Conservation (phyloP, 2,329 filamentous ascomycete genomes). For the Aspergillus sp. region DNA sequence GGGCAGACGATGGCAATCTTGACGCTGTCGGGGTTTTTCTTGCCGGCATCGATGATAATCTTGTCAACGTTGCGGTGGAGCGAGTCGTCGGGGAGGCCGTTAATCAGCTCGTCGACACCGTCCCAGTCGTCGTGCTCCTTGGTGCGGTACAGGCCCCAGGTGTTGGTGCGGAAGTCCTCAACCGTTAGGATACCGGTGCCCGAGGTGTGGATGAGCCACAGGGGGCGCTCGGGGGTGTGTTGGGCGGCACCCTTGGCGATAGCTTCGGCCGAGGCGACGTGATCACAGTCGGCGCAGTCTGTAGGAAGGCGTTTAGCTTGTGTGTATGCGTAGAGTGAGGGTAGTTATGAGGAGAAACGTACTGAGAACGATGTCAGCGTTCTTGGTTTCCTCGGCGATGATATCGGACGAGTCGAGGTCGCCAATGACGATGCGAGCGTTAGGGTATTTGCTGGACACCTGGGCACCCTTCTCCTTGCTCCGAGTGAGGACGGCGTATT, state of each 20-base stretch:
- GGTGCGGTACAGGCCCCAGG: constrained; percentile 40
- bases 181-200: constrained; percentile 44
- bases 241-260: constrained; percentile 41
- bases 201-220: constrained; percentile 47
- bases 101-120: constrained; percentile 41
- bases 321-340: neutral
- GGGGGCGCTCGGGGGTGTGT: constrained; percentile 35
- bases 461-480: constrained; percentile 44
- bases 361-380: constrained; percentile 50
- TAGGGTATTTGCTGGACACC: constrained; percentile 40
- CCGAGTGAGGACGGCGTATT: constrained; percentile 45
- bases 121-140: constrained; percentile 51
- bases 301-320: constrained; percentile 1
- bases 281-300: constrained; percentile 46
- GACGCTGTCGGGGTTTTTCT: constrained; percentile 27
- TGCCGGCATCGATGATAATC: constrained; percentile 34
- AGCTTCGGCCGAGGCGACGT: constrained; percentile 41
- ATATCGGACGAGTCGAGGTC: constrained; percentile 42
- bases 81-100: constrained; percentile 39
- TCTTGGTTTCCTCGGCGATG: constrained; percentile 45
- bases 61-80: constrained; percentile 43
- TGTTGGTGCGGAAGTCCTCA: constrained; percentile 41
- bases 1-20: constrained; percentile 43
- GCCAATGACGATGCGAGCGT: constrained; percentile 43
- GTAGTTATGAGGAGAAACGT: neutral